Percentiles rank a stretch among this genome's conserved stretches.
Conservation (phyloP, 2,329 filamentous ascomycete species). For the Ophioceras dolichostomum region DNA sequence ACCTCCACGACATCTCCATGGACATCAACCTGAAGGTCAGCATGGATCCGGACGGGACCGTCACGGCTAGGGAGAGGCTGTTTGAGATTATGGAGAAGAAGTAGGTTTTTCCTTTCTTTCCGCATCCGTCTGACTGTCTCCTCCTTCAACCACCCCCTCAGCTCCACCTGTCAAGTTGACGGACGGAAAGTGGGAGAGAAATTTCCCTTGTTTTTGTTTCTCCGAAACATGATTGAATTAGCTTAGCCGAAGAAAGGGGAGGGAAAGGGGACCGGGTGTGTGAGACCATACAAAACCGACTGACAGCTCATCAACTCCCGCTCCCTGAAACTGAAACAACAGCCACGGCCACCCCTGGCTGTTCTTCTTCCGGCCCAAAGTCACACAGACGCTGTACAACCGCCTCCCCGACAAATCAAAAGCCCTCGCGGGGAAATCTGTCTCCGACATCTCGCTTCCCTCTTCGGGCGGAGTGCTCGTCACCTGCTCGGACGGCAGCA, state of each 20-base stretch:
- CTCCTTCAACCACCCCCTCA: no score
- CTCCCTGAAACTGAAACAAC: not conserved
- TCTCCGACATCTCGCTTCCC: slow-evolving; percentile 7
- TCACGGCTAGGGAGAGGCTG: slow-evolving; percentile 6
- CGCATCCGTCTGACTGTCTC: no score
- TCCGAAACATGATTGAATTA: no score
- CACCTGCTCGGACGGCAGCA: slow-evolving; percentile 9
- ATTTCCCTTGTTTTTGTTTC: no score
- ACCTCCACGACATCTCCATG: slow-evolving; percentile 5
- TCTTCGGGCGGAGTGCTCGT: slow-evolving; percentile 9
- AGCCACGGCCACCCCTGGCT: slow-evolving; percentile 12
- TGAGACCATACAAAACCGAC: slow-evolving; percentile 5
- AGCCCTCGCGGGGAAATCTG: slow-evolving; percentile 8
- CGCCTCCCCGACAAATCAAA: slow-evolving; percentile 8
- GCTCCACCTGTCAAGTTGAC: no score
- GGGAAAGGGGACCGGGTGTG: slow-evolving; percentile 8
- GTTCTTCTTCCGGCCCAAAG: slow-evolving; percentile 9
- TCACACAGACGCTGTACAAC: slow-evolving; percentile 10
- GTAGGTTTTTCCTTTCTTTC: not conserved
- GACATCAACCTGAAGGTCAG: slow-evolving; percentile 8
- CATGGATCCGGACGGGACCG: slow-evolving; percentile 8
- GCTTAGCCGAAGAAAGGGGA: no score
- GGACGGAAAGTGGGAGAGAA: no score
- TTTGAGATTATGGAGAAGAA: slow-evolving; percentile 7
- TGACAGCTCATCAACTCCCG: not conserved